Percentiles rank a stretch among this genome's conserved stretches.
phyloP scores from a whole-genome alignment of 2,329 filamentous ascomycete genomes.

The Leptodontidium sp. region DNA sequence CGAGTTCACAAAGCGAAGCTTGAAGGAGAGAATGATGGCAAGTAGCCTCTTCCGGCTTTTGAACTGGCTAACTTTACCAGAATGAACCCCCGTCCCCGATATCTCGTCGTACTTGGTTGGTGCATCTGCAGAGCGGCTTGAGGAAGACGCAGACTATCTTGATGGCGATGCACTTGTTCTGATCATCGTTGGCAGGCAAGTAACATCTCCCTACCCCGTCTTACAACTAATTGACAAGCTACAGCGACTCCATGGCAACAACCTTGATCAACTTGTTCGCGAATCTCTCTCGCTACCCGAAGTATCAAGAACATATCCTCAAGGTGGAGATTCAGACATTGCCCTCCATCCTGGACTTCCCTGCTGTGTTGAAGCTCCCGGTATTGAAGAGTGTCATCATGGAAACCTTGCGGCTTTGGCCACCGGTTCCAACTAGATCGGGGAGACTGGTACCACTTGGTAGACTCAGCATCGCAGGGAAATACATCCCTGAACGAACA shows the following conservation, averaged over 20 bases:
- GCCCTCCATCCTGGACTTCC: not conserved
- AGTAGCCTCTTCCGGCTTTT: not conserved
- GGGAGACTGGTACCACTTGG: conserved; percentile 48
- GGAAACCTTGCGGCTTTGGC: conserved; percentile 49
- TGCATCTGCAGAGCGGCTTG: not conserved
- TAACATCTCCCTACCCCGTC: not conserved
- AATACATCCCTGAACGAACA: conserved; percentile 11
- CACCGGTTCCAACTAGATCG: conserved; percentile 47
- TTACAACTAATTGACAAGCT: not conserved
- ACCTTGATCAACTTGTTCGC: not conserved
- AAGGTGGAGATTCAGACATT: not conserved
- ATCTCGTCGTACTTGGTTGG: conserved; percentile 2
- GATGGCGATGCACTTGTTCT: conserved; percentile 9
- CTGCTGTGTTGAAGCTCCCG: not conserved
- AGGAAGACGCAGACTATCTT: not conserved
- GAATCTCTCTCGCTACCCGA: not conserved
- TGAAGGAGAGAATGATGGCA: not conserved
- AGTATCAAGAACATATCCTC: not conserved
- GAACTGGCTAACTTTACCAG: not conserved
- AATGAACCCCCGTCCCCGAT: conserved; percentile 7
- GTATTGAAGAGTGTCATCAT: conserved; percentile 49
- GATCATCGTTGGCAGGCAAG: conserved; percentile 8
- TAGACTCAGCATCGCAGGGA: conserved; percentile 37
- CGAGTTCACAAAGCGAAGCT: not conserved
- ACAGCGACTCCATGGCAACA: conserved; percentile 2